Conservation (phyloP, 345 rosid species). For the Syzygium jambos region DNA sequence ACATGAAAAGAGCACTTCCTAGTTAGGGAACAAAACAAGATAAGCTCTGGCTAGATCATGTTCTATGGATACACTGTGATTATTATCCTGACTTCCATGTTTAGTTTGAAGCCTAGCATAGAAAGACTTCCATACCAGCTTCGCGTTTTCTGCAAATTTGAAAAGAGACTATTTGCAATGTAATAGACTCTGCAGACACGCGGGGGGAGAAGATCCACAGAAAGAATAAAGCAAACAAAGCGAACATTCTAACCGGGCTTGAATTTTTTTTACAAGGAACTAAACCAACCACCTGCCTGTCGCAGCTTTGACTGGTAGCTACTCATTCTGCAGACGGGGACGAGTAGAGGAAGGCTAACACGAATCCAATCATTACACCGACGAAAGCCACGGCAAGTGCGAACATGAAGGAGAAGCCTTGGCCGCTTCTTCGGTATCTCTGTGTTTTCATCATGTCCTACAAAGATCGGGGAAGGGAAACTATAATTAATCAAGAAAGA, state of each 20-base stretch:
- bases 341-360: neutral
- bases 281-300: neutral
- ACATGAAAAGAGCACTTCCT: neutral
- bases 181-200: neutral
- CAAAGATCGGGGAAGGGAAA: neutral
- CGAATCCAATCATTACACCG: neutral
- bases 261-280: neutral
- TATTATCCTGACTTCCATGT: neutral
- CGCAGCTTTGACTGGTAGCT: neutral
- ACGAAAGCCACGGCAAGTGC: conserved; percentile 41
- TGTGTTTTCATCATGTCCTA: conserved; percentile 64
- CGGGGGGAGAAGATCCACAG: neutral
- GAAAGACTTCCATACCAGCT: neutral
- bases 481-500: neutral
- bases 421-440: conserved; percentile 30
- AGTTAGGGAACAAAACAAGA: neutral
- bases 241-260: neutral
- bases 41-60: neutral
- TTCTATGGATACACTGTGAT: neutral
- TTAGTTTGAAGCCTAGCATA: neutral
- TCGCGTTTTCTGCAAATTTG: neutral
- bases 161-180: neutral
- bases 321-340: neutral
- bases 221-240: neutral
- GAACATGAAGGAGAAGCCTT: conserved; percentile 48